Evolutionary conservation across 2,329 filamentous ascomycete species (phyloP), one percentile per base, ranked within the genome.

Genomic region (Zopfia rhizophila): DNA sequence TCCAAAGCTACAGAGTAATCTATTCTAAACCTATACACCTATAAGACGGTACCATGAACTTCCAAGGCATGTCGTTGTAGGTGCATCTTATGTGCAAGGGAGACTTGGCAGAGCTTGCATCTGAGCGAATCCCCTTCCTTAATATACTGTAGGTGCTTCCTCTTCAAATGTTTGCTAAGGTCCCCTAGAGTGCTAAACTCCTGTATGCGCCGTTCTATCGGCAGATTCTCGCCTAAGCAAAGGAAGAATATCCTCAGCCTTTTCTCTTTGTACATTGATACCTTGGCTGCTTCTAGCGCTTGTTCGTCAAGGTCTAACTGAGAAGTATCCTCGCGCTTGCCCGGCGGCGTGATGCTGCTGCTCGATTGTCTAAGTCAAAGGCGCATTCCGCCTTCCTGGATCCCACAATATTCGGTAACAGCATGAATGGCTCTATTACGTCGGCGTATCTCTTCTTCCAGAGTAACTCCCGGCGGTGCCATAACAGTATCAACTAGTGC

Each of bases 151-250:
- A 45, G 4, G 30, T 45, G 33, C 16, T 29, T 39, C 35, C 41
- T 36, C 32, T 36, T 36, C 4, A 45, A 45, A 19, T 45, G 29
- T 38, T 45, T 45, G 13, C 33, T 39, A 10, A 45, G 41, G 29
- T 45, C 5, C 12, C 12, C 21, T 29, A 23, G 22, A 16, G 3
- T 40, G 29, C 24, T 23, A 32, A 42, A 46, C n/a, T 2, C 42
- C 21, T 24, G 32, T 32, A 35, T 36, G 7, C 25, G 23, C 21
- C 6, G 18, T 36, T 36, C 32, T 36, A 22, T 36, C 6, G 16
- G 12, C 21, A 36, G 32, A 17, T 36, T 27, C n/a, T 27, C 24
- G 24, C 24, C 24, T 27, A 27, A n/a, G 24, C 24, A 27, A 21
- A 36, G 11, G 16, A 36, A 36, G 21, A 11, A 36, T 36, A 36